These are phyloP conservation scores for Massarina eburnea DNA, from an alignment of 2,329 filamentous ascomycete species.

Conservation along the genomic window DNA sequence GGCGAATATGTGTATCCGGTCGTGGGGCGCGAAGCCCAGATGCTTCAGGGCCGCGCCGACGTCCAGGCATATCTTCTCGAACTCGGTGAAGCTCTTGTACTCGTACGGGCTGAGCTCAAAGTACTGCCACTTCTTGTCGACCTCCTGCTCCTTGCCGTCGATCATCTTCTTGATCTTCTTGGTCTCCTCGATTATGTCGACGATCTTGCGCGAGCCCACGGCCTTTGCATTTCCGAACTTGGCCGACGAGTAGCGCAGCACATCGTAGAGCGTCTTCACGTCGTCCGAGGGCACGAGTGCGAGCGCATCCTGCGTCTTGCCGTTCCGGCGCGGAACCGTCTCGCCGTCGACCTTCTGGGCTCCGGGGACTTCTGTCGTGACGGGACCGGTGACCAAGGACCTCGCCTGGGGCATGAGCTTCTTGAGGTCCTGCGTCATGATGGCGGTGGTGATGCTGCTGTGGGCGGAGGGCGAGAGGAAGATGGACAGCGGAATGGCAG, in stretches of 20 bases:
- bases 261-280: constrained; percentile 76
- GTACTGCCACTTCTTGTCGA: constrained; percentile 90
- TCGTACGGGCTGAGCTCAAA: constrained; percentile 80
- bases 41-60: constrained; percentile 74
- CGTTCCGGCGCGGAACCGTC: constrained; percentile 78
- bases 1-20: constrained; percentile 79
- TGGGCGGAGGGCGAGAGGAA: constrained; percentile 11
- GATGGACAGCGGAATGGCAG: constrained; percentile 20
- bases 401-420: constrained; percentile 51
- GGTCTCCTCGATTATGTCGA: constrained; percentile 78
- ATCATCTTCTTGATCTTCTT: constrained; percentile 90
- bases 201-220: constrained; percentile 68
- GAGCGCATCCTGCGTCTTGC: constrained; percentile 70
- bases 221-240: constrained; percentile 57
- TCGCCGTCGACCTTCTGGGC: constrained; percentile 73
- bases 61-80: constrained; percentile 68
- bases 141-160: constrained; percentile 74
- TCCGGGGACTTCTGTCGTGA: constrained; percentile 71
- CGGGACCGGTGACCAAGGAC: constrained; percentile 66
- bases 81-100: constrained; percentile 78
- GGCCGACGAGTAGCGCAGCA: constrained; percentile 69
- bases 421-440: constrained; percentile 48
- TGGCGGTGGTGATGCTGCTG: constrained; percentile 15
- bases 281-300: constrained; percentile 66
- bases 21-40: constrained; percentile 67